Conservation (phyloP, 169 alveolate species). For the Prorocentrum cordatum region DNA sequence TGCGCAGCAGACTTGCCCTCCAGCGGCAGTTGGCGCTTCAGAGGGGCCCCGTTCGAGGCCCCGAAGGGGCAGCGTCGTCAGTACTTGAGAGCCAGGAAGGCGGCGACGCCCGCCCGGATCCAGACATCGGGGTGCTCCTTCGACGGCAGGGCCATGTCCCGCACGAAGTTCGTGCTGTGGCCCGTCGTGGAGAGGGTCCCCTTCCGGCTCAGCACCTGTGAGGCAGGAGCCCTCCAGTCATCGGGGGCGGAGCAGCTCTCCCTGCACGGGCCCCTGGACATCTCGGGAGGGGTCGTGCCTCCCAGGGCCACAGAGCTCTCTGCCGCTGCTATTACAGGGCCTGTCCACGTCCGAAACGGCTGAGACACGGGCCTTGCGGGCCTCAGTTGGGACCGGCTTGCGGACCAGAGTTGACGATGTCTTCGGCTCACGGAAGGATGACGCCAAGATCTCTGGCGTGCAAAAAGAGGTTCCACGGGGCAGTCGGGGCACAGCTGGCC, state of each 20-base stretch:
- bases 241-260: neutral
- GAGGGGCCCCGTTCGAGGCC: no score
- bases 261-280: neutral
- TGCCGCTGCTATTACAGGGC: neutral
- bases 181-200: slow-evolving; percentile 92
- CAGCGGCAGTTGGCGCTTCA: no score
- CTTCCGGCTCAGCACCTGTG: slow-evolving; percentile 78
- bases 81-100: slow-evolving; percentile 85
- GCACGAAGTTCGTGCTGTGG: slow-evolving; percentile 54
- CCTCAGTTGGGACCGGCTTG: neutral
- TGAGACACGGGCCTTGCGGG: neutral
- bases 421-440: no score
- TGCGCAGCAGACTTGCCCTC: no score
- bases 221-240: neutral
- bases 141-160: slow-evolving; percentile 47
- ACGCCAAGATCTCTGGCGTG: no score
- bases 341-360: neutral
- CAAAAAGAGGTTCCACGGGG: no score
- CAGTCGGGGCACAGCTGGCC: no score
- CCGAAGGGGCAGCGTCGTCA: no score
- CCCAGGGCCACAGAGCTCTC: neutral
- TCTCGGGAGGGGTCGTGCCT: neutral
- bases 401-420: no score
- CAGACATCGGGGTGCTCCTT: slow-evolving; percentile 68
- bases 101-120: slow-evolving; percentile 88